Evolutionary conservation across 2,329 filamentous ascomycete species (phyloP), one percentile per base, ranked within the genome.

Genomic region (Hypoxylon sp.): DNA sequence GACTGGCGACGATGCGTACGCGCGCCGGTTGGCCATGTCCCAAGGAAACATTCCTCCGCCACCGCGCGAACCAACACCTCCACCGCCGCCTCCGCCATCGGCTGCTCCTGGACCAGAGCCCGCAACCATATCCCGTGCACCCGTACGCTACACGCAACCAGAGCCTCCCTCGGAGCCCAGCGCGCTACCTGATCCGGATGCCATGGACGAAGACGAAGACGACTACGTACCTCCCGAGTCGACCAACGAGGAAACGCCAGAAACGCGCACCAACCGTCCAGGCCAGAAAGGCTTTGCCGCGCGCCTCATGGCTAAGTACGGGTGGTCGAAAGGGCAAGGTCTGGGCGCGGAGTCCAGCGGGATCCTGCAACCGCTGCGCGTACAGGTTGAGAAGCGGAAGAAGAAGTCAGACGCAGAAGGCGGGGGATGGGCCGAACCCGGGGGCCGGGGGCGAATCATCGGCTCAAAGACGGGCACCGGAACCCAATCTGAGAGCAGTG

Each of bases 271-370:
- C 46, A 88, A 84, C 63, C 89, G 90, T 2, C 94, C 94, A 0
- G 93, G 94, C 14, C 92, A 97, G 79, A 88, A 90, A 71, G 92
- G 91, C 57, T 97, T 97, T 79, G 96, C 94, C 0, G 89, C 94
- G 72, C 91, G 94, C 35, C 87, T 98, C 62, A 94, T 99, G 89
- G 88, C 89, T 68, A 98, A 98, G 78, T 96, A 97, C 81, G 96
- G 96, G 61, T 98, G 94, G 93, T 91, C 90, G 37, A 91, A 94
- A 76, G 96, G 96, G 24, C 87, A 91, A 69, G 96, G 96, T 19
- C 88, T 99, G 3, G 96, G 96, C 72, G 94, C 93, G 14, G 88
- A 91, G 69, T 90, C 89, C 33, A 89, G 90, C 24, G 96, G 96
- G 67, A 98, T 99, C 74, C 86, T 93, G 59, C 93, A 94, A 22